A percentile compares a stretch with the other conserved stretches of the same genome.
Evolutionary conservation across 352 stramenopile species (phyloP).

Genomic region (Globisporangium cystogenes): DNA sequence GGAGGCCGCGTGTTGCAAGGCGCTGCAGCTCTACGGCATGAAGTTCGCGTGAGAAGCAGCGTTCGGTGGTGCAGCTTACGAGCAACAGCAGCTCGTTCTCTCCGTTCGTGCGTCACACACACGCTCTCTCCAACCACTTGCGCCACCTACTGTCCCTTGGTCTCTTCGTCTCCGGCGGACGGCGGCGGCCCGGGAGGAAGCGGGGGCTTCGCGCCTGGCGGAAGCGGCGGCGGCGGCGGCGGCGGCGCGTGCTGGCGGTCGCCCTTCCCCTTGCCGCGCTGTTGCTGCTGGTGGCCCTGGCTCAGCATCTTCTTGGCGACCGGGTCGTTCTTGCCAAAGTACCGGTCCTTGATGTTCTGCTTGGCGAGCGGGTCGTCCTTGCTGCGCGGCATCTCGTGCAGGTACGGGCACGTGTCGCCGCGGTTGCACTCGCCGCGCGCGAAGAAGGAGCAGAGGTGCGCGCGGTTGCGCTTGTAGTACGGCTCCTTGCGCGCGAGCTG

Average conservation of each 20-base stretch:
- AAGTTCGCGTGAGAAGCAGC: constrained; percentile 19
- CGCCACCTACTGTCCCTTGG: constrained; percentile 9
- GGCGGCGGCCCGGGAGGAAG: constrained; percentile 52
- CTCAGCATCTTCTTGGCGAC: constrained; percentile 89
- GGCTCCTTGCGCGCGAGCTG: constrained; percentile 81
- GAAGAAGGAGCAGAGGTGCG: constrained; percentile 95
- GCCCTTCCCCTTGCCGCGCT: constrained; percentile 22
- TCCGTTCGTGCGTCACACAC: too few relatives aligned
- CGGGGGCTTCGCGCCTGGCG: constrained; percentile 53
- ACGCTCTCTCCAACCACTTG: not conserved
- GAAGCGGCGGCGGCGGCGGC: constrained; percentile 36
- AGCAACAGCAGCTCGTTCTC: not conserved
- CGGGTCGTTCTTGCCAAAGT: constrained; percentile 93
- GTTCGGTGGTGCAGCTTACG: not conserved
- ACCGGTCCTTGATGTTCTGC: constrained; percentile 95
- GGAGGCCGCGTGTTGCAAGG: constrained; percentile 60
- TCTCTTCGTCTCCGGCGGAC: constrained; percentile 25
- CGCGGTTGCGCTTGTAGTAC: constrained; percentile 90
- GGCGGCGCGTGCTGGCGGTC: constrained; percentile 20
- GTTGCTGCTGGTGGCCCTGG: too few relatives aligned
- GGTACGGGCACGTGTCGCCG: constrained; percentile 90
- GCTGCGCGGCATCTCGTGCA: constrained; percentile 92
- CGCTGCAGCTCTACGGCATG: constrained; percentile 62
- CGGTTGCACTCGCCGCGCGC: constrained; percentile 92
- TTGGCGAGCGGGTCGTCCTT: constrained; percentile 93